These are phyloP conservation scores for Asterochloris sp. DNA, from an alignment of 139 green algal species.

Conservation along the genomic window DNA sequence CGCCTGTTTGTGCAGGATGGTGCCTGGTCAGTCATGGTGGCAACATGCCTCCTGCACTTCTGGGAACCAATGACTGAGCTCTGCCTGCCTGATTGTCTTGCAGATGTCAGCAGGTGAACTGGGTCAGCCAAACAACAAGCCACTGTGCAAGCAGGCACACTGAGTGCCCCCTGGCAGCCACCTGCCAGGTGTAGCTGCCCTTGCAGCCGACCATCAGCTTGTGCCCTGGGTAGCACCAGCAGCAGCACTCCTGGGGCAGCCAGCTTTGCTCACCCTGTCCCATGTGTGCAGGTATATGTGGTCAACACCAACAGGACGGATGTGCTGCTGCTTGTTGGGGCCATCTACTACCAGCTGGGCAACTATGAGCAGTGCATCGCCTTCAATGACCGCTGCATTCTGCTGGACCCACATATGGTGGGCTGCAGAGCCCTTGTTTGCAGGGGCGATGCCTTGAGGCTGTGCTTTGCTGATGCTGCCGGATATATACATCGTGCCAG, in stretches of 20 bases:
- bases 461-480: not conserved
- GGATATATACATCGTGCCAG: not conserved
- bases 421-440: not conserved
- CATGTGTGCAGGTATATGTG: slow-evolving; percentile 28
- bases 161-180: not conserved
- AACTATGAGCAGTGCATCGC: slow-evolving; percentile 61
- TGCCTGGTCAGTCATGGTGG: not conserved
- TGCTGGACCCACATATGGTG: slow-evolving; percentile 51
- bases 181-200: not conserved
- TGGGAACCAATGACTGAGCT: not conserved
- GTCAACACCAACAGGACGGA: slow-evolving; percentile 48
- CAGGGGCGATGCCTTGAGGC: not conserved
- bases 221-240: not conserved
- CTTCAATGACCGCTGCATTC: slow-evolving; percentile 68
- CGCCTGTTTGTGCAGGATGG: not conserved
- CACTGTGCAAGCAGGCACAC: not conserved
- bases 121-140: not conserved
- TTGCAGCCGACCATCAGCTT: too few species aligned
- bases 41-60: not conserved
- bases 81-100: not conserved
- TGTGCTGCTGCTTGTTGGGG: slow-evolving; percentile 78
- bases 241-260: not conserved
- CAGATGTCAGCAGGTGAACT: not conserved
- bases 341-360: slow-evolving; percentile 76
- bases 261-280: not conserved